Evolutionary conservation across 2,329 filamentous ascomycete genomes (phyloP), one percentile per base, ranked within the genome.

Genomic region (Amauroascus verrucosus): DNA sequence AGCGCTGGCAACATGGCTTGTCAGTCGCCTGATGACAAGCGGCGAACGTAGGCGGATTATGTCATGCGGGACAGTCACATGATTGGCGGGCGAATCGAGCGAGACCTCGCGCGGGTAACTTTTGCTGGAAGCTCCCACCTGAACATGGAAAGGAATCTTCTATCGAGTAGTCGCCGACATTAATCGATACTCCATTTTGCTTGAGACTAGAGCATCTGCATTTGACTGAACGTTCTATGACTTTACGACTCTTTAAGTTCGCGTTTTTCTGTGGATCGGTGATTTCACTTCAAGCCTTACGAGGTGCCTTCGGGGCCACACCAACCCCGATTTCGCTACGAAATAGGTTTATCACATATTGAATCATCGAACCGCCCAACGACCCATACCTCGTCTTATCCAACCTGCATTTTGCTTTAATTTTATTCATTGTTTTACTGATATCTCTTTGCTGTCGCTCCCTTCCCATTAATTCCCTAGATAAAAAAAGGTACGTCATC

Each of bases 251-350:
- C 18, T 33, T 32, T 28, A 41, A 6, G 48, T 35, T 24, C 28
- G 48, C 14, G 48, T 22, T 44, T 20, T 40, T 30, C 26, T 44
- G 38, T 44, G 48, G 38, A 44, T 44, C 48, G 11, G 48, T 51
- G 48, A 51, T 44, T 44, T 44, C 48, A 35, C 30, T 2, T 41
- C 8, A 20, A 32, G 24, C 37, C 35, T 40, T 22, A 33, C 47
- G 13, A 11, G 14, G 38, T 24, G 35, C 3, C 14, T 28, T 16
- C 37, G 22, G 37, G 33, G 35, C 48, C 48, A 51, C 48, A 51
- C 48, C 35, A 50, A 43, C 38, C 22, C 37, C 38, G 38, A 51
- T 51, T 26, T 51, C 48, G 37, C 22, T 50, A 43, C 38, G 6
- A 4, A 41, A 28, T 24, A 24, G 8, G 47, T 43, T 2, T 13